Conservation (phyloP, 2,329 filamentous ascomycete species). For the Coniochaeta ligniaria region DNA sequence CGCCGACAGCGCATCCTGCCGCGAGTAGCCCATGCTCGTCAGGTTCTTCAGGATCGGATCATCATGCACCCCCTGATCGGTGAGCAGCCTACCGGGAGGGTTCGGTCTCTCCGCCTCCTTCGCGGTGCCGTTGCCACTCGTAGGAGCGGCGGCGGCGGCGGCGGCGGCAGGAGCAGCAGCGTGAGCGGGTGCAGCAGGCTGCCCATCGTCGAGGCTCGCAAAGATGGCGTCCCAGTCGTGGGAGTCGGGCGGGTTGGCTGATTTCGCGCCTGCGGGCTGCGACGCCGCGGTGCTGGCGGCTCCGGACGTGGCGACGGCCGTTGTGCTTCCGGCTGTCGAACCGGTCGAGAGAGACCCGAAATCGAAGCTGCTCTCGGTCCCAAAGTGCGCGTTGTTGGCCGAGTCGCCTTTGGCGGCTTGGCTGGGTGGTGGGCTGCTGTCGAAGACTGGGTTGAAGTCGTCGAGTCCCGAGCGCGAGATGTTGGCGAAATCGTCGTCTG, state of each 20-base stretch:
- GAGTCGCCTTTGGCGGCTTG: slow-evolving; percentile 40
- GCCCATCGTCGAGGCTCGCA: slow-evolving; percentile 60
- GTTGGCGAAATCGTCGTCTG: slow-evolving; percentile 73
- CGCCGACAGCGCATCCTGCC: slow-evolving; percentile 66
- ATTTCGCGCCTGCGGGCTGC: not conserved
- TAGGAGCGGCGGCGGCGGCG: not conserved
- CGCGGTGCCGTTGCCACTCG: not conserved
- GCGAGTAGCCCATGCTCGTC: slow-evolving; percentile 80
- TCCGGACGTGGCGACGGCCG: slow-evolving; percentile 19
- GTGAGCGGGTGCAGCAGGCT: slow-evolving; percentile 12
- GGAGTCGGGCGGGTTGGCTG: slow-evolving; percentile 42
- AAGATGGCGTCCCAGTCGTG: slow-evolving; percentile 98
- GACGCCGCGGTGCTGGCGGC: not conserved
- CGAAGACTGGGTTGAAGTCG: slow-evolving; percentile 78
- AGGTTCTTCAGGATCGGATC: slow-evolving; percentile 87
- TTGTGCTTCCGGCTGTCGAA: slow-evolving; percentile 22
- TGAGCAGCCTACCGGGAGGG: slow-evolving; percentile 56
- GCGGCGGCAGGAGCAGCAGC: slow-evolving; percentile 12
- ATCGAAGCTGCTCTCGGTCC: slow-evolving; percentile 51
- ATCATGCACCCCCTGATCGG: slow-evolving; percentile 71
- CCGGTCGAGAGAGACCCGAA: slow-evolving; percentile 40
- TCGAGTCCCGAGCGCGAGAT: slow-evolving; percentile 64
- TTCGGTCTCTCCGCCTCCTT: slow-evolving; percentile 12
- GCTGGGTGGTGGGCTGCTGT: slow-evolving; percentile 55
- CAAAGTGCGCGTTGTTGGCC: slow-evolving; percentile 27